Evolutionary conservation across 176 grass and related monocot genomes (phyloP).

Genomic region (Oropetium thomaeum): DNA sequence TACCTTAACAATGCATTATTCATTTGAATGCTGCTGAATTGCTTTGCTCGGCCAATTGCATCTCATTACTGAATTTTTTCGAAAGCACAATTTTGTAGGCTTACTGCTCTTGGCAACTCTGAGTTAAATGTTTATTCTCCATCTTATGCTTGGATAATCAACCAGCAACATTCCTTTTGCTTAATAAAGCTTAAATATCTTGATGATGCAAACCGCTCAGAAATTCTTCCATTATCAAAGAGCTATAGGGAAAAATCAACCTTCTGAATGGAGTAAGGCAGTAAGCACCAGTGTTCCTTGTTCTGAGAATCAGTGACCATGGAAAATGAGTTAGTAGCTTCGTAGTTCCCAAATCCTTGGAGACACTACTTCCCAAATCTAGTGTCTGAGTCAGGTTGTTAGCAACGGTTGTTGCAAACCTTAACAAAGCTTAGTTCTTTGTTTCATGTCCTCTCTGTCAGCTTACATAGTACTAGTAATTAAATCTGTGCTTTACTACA

Average conservation of each 20-base stretch:
- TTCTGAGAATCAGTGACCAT: background rate
- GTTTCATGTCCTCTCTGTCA: background rate
- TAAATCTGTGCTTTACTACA: background rate
- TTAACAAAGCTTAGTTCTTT: slow-evolving; percentile 16
- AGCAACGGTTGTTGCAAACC: slow-evolving; percentile 1
- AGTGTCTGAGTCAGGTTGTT: background rate
- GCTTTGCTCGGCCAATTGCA: slow-evolving; percentile 2
- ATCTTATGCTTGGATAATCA: background rate
- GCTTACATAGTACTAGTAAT: background rate
- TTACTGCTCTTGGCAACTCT: background rate
- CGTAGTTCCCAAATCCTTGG: background rate
- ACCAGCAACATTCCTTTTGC: background rate
- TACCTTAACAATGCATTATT: slow-evolving; percentile 8
- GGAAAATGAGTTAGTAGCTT: background rate
- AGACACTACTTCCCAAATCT: background rate
- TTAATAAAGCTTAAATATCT: background rate
- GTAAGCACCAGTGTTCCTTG: slow-evolving; percentile 9
- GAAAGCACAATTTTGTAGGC: slow-evolving; percentile 18
- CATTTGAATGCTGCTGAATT: background rate
- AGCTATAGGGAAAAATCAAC: background rate
- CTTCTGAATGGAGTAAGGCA: slow-evolving; percentile 10
- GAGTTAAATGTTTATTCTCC: background rate
- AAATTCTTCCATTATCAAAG: background rate
- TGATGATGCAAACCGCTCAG: background rate
- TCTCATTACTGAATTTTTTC: background rate